These are phyloP conservation scores for Collariella sp. DNA, from an alignment of 495 filamentous ascomycete genomes.

Conservation along the genomic window DNA sequence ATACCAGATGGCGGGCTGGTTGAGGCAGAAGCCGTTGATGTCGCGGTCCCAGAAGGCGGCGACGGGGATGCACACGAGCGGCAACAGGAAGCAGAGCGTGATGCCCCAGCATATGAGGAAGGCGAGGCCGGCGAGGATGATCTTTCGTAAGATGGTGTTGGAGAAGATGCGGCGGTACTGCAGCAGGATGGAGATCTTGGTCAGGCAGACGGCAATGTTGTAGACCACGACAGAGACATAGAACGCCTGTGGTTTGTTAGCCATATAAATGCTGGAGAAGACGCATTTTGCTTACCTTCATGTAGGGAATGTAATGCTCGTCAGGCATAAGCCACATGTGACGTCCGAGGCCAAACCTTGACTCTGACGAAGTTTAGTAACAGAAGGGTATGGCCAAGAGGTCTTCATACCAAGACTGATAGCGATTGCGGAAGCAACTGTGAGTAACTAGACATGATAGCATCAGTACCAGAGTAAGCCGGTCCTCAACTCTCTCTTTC, in stretches of 20 bases:
- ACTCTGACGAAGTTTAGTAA: conserved; percentile 4
- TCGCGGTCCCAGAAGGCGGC: conserved; percentile 30
- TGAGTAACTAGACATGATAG: conserved; percentile 1
- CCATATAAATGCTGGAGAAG: background rate
- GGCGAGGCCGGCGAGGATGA: conserved; percentile 23
- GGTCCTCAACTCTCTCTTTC: background rate
- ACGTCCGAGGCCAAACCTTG: conserved; percentile 26
- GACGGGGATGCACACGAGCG: conserved; percentile 29
- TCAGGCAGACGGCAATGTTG: conserved; percentile 22
- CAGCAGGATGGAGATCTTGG: conserved; percentile 30
- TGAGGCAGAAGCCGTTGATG: conserved; percentile 23
- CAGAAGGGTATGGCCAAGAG: too few species aligned
- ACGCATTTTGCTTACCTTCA: conserved; percentile 21
- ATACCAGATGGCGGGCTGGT: conserved; percentile 29
- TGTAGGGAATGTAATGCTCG: conserved; percentile 18
- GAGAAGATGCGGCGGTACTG: conserved; percentile 33
- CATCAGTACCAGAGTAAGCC: background rate
- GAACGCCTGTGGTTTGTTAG: conserved; percentile 25
- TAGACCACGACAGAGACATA: conserved; percentile 29
- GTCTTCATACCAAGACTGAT: conserved; percentile 18
- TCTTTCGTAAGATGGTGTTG: conserved; percentile 21
- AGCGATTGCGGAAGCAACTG: conserved; percentile 15
- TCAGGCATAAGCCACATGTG: conserved; percentile 24
- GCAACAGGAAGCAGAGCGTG: conserved; percentile 21
- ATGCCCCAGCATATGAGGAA: conserved; percentile 29